A percentile compares a stretch with the other conserved stretches of the same genome.
These are phyloP conservation scores for Fusarium hostae DNA, from an alignment of 2,329 filamentous ascomycete species.

Conservation along the genomic window DNA sequence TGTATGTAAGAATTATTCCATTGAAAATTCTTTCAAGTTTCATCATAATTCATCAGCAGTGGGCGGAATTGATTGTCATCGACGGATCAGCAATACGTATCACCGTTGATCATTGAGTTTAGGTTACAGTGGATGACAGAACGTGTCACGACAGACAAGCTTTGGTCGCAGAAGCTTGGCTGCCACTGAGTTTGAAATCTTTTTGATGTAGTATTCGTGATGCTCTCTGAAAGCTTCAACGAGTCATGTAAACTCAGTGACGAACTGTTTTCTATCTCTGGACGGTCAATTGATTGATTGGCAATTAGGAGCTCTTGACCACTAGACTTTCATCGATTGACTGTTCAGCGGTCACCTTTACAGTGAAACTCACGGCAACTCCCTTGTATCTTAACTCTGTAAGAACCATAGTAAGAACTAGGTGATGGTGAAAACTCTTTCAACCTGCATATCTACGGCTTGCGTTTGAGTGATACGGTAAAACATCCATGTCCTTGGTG, in stretches of 20 bases:
- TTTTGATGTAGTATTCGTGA: background rate
- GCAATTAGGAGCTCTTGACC: background rate
- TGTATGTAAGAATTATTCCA: background rate
- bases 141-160: conserved; percentile 17
- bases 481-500: conserved; percentile 13
- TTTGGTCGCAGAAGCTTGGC: conserved; percentile 22
- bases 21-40: background rate
- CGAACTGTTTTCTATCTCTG: background rate
- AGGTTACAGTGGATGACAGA: conserved; percentile 5
- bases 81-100: conserved; percentile 14
- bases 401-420: background rate
- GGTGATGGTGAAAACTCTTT: conserved; percentile 3
- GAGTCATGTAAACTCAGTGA: background rate
- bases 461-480: background rate
- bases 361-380: background rate
- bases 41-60: background rate
- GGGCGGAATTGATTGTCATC: conserved; percentile 17
- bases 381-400: background rate
- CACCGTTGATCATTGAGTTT: conserved; percentile 12
- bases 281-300: background rate
- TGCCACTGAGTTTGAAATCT: background rate
- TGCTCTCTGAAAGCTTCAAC: background rate
- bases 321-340: background rate
- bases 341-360: background rate
- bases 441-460: background rate